Base-by-base conservation (phyloP, 257 asterid species). In the Ligustrum vulgare region DNA sequence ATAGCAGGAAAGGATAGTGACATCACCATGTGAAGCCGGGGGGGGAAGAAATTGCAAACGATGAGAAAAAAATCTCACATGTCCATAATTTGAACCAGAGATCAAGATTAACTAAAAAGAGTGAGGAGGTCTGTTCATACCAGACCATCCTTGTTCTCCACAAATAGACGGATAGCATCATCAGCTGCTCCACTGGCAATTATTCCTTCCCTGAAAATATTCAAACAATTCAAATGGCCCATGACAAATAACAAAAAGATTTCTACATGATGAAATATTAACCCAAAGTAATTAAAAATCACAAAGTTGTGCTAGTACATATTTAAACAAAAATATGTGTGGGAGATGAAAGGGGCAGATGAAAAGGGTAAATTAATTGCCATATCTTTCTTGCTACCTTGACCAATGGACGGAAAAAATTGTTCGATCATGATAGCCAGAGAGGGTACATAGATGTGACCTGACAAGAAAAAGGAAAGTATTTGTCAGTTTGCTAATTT, bases 391-490 rank as follows among this genome's bases (percentile, higher is more conserved):
- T 67, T 22, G 79, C 56, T 81, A 95, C 99, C 97, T 89, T 77
- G 98, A 93, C 99, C 98, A 95, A 71, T 93, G 89, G 74, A 93
- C 86, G 6, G 97, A 87, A 83, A 95, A 95, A 79, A 95, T 84
- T 68, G 99, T 93, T 54, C 97, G 89, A 80, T 89, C 94, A 74
- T 95, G 99, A 85, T 89, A 95, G 74, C 98, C 99, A 77, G 97
- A 85, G 70, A 94, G 92, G 43, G 98, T 87, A 72, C 90, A 83
- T 31, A 88, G 71, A 75, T 89, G 97, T 51, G 58, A 75, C 99
- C 99, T 95, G 15, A 39, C 4, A 90, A 78, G 67, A 88, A 79
- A 72, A 73, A 67, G 34, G 54, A 75, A 73, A 77, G 11, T 47
- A 35, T 35, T 12, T 33, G 69, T 84, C 65, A 75, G 71, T 74